Base-by-base conservation (phyloP, 441 rosid species). In the Manihot esculenta region DNA sequence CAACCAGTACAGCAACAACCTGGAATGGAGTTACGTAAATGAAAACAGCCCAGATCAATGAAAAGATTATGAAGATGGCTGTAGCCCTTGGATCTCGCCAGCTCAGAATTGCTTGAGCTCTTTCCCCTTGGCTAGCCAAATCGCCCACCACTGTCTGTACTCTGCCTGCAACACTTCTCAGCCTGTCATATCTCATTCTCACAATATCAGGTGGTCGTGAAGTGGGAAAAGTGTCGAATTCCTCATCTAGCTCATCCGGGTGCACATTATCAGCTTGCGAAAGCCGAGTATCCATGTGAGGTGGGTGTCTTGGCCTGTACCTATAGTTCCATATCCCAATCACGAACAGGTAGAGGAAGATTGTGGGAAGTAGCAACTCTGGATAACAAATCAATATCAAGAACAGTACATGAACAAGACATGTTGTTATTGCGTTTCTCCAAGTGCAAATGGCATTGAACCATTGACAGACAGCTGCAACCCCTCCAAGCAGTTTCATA, bases 31-130 rank as follows among this genome's bases (percentile, higher is more conserved):
- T 74, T 49, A 83, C 33, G 71, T 83, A 85, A 38, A 85, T 76
- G 10, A 87, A 56, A 75, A 76, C 79, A 35, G 64, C 82, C 72
- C 67, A 81, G 57, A 55, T 80, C 49, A 42, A 78, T 10, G 75
- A 74, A 15, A 85, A 70, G 33, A 74, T 51, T 51, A 83, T 62
- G 58, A 85, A 83, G 59, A 81, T 63, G 3, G 83, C 72, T 0
- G 88, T 82, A 12, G 86, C 88, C 68, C 88, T 77, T 6, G 86
- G 85, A 74, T 85, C 88, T 12, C 88, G 35, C 88, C 86, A 85
- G 49, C 79, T 76, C 3, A 85, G 64, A 58, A 85, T 30, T 4
- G 83, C 79, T 9, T 68, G 80, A n/a, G 79, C 66, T 51, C 88
- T 81, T 50, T 83, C 88, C 23, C 74, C 73, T 62, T 85, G 88